These are phyloP conservation scores for Linum tenue DNA, from an alignment of 345 rosid genomes.

Conservation along the genomic window DNA sequence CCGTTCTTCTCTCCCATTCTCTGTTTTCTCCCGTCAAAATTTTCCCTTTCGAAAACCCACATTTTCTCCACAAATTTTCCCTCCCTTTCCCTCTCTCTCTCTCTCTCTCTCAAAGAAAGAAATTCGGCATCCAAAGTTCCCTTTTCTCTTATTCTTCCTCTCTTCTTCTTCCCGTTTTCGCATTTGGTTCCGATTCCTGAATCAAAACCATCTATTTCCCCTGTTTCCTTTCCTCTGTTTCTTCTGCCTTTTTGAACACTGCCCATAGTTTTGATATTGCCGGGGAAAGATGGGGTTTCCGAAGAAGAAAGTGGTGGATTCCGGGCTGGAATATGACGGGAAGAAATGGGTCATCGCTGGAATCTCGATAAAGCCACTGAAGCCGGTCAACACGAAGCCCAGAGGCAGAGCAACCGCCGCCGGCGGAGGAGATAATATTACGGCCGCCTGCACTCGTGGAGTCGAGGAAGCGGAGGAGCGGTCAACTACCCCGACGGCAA, in stretches of 20 bases:
- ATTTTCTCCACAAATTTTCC: not conserved
- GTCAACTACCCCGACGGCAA: constrained; percentile 72
- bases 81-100: constrained; percentile 7
- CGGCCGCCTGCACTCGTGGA: too few relatives aligned
- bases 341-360: constrained; percentile 80
- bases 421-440: constrained; percentile 18
- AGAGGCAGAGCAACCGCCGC: constrained; percentile 19
- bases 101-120: constrained; percentile 5
- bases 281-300: constrained; percentile 50
- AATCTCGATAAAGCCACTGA: constrained; percentile 48
- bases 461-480: constrained; percentile 25
- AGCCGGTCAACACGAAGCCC: constrained; percentile 55
- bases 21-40: not conserved
- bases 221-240: constrained; percentile 11
- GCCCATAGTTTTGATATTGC: too few relatives aligned
- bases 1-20: not conserved
- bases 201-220: not conserved
- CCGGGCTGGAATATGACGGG: constrained; percentile 45
- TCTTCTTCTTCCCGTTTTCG: not conserved
- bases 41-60: not conserved
- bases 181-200: constrained; percentile 19
- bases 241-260: not conserved
- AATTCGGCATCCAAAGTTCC: constrained; percentile 19
- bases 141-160: constrained; percentile 28
- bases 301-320: constrained; percentile 49